Percentiles rank a stretch among this genome's conserved stretches.
These are phyloP conservation scores for Mycena vitilis DNA, from an alignment of 768 basidiomycete genomes.

Conservation along the genomic window DNA sequence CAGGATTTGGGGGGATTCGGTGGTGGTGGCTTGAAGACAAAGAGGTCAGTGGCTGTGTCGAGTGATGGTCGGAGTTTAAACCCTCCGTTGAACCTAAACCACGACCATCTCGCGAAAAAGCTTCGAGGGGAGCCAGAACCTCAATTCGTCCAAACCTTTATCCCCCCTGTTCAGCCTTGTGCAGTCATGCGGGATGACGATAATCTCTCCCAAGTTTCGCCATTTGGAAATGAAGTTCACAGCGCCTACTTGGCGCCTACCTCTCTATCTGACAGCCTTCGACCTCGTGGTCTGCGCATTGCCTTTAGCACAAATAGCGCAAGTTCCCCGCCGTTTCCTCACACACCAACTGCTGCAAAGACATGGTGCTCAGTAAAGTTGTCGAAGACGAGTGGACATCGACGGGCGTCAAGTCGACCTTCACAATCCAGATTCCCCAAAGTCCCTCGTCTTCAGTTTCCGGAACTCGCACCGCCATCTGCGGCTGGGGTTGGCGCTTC, in stretches of 20 bases:
- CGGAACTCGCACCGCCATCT: constrained; percentile 3
- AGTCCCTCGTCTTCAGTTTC: not conserved
- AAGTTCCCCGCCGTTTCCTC: not conserved
- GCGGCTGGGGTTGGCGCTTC: constrained; percentile 33
- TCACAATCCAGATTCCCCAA: constrained; percentile 17
- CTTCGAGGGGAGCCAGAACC: no score
- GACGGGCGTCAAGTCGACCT: constrained; percentile 27
- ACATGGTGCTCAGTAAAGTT: constrained; percentile 18
- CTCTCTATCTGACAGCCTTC: not conserved
- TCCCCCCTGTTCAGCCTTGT: no score
- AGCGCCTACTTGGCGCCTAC: no score
- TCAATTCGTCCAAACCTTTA: no score
- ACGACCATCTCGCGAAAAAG: no score
- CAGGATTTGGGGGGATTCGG: no score
- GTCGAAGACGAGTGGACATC: constrained; percentile 27
- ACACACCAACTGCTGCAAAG: not conserved
- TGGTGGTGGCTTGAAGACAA: no score
- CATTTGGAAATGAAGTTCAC: not conserved
- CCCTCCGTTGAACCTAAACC: no score
- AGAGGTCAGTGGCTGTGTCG: no score
- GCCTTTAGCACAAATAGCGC: not conserved
- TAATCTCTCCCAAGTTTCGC: not conserved
- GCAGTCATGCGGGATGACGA: no score
- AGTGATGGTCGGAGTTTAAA: no score
- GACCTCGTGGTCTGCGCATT: not conserved